Evolutionary conservation across 139 green algal genomes (phyloP).

Genomic region (Chlorella sp.): DNA sequence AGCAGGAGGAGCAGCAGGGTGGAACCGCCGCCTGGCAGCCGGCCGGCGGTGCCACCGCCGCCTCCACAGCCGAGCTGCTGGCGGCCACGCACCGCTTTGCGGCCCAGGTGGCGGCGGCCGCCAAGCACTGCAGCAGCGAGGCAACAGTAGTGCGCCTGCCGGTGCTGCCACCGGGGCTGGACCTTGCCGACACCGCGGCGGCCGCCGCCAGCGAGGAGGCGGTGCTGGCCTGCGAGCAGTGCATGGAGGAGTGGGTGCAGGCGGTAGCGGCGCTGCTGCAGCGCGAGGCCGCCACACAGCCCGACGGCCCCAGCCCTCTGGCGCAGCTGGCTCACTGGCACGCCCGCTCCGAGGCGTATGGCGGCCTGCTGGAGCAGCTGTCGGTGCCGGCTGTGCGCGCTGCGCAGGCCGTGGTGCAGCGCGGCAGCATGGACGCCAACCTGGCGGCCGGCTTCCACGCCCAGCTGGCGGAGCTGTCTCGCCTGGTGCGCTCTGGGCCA

Average conservation of each 20-base stretch:
- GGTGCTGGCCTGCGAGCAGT: conserved; percentile 25
- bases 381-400: conserved; percentile 65
- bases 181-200: not conserved
- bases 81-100: conserved; percentile 4
- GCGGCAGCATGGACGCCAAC: conserved; percentile 69
- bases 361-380: conserved; percentile 86
- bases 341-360: conserved; percentile 74
- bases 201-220: conserved; percentile 13
- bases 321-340: conserved; percentile 93
- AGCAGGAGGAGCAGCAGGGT: not conserved
- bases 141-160: not conserved
- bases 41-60: not conserved
- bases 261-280: not conserved
- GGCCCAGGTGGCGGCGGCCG: not conserved
- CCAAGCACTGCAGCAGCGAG: conserved; percentile 16
- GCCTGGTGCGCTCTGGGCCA: not conserved
- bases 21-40: not conserved
- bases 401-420: conserved; percentile 71
- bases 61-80: conserved; percentile 5
- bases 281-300: not conserved
- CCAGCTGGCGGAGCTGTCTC: conserved; percentile 51
- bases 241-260: conserved; percentile 23
- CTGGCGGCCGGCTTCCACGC: conserved; percentile 73
- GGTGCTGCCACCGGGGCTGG: conserved; percentile 7
- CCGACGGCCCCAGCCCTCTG: conserved; percentile 58